phyloP scores from a whole-genome alignment of 2,329 filamentous ascomycete species.

The Penicillium sp. region DNA sequence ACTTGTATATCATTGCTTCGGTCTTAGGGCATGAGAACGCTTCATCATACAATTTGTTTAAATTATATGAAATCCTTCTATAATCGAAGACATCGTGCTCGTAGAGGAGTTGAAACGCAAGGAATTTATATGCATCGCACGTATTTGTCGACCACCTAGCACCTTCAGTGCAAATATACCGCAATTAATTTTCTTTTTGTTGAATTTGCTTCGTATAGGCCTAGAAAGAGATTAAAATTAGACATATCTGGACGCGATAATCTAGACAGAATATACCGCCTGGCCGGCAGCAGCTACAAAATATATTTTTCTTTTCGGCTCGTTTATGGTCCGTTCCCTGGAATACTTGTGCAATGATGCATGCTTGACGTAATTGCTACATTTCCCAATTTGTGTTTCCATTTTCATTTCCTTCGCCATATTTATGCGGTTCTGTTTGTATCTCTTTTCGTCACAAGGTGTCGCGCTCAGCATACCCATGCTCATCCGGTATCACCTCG shows the following conservation, averaged over 20 bases:
- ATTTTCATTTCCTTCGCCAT: background rate
- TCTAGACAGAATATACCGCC: background rate
- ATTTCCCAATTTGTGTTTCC: background rate
- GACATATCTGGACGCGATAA: background rate
- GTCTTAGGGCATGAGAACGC: too few species aligned
- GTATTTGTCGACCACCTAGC: rapidly evolving
- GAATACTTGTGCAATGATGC: constrained; percentile 5
- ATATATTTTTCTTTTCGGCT: background rate
- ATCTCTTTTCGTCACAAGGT: too few species aligned
- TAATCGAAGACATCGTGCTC: constrained; percentile 19
- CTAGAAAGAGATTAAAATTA: background rate
- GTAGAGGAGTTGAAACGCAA: background rate
- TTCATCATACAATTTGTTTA: background rate
- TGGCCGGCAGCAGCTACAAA: background rate
- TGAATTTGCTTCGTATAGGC: background rate
- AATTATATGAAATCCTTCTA: background rate
- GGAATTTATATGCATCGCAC: background rate
- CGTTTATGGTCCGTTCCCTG: constrained; percentile 11
- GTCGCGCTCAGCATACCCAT: background rate
- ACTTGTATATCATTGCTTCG: background rate
- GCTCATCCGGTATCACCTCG: background rate
- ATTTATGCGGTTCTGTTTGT: background rate
- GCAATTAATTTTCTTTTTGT: too few species aligned
- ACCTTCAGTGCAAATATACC: background rate
- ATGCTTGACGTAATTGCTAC: constrained; percentile 20